phyloP scores from a whole-genome alignment of 257 asterid species.

The Plantago ovata region DNA sequence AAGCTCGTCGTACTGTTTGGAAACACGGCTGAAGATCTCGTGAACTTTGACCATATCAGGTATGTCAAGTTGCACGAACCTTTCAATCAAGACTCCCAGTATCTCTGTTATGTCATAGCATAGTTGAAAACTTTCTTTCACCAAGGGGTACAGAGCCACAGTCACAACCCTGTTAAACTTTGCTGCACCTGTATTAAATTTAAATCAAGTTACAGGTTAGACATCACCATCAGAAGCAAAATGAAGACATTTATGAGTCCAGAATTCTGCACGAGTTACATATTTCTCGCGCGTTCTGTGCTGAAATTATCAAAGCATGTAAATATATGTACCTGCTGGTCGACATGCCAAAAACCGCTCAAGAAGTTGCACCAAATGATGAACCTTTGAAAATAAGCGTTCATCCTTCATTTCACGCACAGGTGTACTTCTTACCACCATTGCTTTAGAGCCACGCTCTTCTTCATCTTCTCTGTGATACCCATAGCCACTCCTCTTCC shows the following conservation, averaged over 20 bases:
- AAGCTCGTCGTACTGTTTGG: slow-evolving; percentile 88
- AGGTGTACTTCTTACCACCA: slow-evolving; percentile 41
- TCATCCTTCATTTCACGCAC: slow-evolving; percentile 58
- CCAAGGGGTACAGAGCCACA: slow-evolving; percentile 68
- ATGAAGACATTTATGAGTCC: background rate
- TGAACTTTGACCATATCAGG: slow-evolving; percentile 57
- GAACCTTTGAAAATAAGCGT: slow-evolving; percentile 48
- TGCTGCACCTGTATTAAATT: slow-evolving; percentile 54
- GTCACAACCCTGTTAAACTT: slow-evolving; percentile 61
- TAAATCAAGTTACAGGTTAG: background rate
- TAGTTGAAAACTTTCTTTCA: slow-evolving; percentile 78
- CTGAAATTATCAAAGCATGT: background rate
- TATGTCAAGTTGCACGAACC: slow-evolving; percentile 72
- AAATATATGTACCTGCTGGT: slow-evolving; percentile 58
- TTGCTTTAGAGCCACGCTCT: slow-evolving; percentile 13
- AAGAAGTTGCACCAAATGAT: slow-evolving; percentile 72
- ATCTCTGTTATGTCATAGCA: slow-evolving; percentile 69
- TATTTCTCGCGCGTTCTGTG: too few species aligned
- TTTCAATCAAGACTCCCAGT: slow-evolving; percentile 57
- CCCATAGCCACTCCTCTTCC: slow-evolving; percentile 44
- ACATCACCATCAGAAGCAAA: background rate
- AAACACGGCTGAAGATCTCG: slow-evolving; percentile 63
- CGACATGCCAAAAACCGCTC: slow-evolving; percentile 76
- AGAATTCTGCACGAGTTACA: background rate
- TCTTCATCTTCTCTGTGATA: slow-evolving; percentile 37